Evolutionary conservation across 768 basidiomycete genomes (phyloP).

Genomic region (Auricularia heimuer): DNA sequence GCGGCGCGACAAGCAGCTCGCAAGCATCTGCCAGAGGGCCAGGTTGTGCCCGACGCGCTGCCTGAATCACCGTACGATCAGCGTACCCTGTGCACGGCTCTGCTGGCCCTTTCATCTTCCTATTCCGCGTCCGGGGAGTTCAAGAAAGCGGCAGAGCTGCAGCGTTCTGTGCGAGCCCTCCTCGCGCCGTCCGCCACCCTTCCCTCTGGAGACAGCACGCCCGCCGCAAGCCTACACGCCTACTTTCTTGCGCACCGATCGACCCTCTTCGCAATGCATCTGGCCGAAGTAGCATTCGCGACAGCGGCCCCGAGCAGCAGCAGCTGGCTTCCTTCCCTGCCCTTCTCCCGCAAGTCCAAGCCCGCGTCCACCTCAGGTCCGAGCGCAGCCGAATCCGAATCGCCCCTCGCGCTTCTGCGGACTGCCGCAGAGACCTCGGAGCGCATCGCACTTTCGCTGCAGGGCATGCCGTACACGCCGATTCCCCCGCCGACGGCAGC

Average conservation of each 20-base stretch:
- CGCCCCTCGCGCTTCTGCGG: constrained; percentile 45
- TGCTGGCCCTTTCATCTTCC: background rate
- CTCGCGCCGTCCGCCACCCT: background rate
- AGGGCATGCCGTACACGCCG: constrained; percentile 27
- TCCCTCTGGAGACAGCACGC: constrained; percentile 21
- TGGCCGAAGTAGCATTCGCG: constrained; percentile 61
- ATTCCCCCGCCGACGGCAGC: constrained; percentile 30
- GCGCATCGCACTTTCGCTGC: constrained; percentile 46
- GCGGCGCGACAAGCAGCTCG: constrained; percentile 27
- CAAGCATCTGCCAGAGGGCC: background rate
- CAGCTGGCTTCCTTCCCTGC: background rate
- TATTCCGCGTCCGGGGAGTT: background rate
- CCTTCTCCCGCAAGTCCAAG: constrained; percentile 2
- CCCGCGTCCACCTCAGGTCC: background rate
- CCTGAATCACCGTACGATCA: background rate
- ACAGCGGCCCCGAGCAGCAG: constrained; percentile 24
- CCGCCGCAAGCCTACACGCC: constrained; percentile 52
- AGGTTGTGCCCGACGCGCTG: background rate
- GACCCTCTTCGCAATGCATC: constrained; percentile 62
- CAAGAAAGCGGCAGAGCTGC: background rate
- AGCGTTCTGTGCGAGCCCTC: background rate
- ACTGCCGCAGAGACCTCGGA: constrained; percentile 61
- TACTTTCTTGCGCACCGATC: constrained; percentile 63
- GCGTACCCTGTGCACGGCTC: background rate
- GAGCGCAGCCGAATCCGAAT: constrained; percentile 11